Evolutionary conservation across 225 moss, liverwort and hornwort genomes (phyloP), one percentile per base, ranked within the genome.

Genomic region (Polytrichum formosum): DNA sequence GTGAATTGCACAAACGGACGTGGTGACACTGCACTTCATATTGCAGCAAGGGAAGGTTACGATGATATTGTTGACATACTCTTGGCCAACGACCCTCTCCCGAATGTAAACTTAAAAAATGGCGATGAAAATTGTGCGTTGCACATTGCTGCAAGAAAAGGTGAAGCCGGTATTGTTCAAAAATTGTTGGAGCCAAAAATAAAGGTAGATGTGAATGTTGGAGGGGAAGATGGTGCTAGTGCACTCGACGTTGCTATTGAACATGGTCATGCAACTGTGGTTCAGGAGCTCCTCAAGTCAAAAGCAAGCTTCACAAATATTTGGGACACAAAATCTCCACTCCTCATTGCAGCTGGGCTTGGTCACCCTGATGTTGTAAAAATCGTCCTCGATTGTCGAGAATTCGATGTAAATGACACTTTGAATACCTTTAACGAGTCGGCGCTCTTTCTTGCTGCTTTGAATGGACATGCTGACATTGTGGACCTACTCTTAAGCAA

Each of bases 361-460:
- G 35, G 35, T 35, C 35, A 35, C 35, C 35, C 10, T 35, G 9
- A 35, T 9, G 35, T 35, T 35, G 35, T 35, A 10, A 10, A 35
- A 10, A 35, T 0, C 2, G 2, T 35, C 35, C 35, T 35, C 0
- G 0, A 2, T 2, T 2, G 1, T 35, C 35, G 2, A 0, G 10
- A 35, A 10, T 9, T 8, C 0, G 10, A 35, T 37, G 37, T 37
- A 2, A 37, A 37, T 37, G 37, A 37, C 0, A 37, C 37, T 37
- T 37, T 9, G 9, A 37, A 2, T 37, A 0, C 0, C 10, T 37
- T 0, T 37, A 37, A 37, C 37, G 10, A 37, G 10, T 10, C 37
- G 10, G 37, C 10, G 0, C 10, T 37, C 10, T 37, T 2, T 9
- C 2, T 37, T 37, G 37, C 37, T 37, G 37, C 37, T 2, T 21